Evolutionary conservation across 257 asterid species (phyloP), one percentile per base, ranked within the genome.

Genomic region (Striga asiatica): DNA sequence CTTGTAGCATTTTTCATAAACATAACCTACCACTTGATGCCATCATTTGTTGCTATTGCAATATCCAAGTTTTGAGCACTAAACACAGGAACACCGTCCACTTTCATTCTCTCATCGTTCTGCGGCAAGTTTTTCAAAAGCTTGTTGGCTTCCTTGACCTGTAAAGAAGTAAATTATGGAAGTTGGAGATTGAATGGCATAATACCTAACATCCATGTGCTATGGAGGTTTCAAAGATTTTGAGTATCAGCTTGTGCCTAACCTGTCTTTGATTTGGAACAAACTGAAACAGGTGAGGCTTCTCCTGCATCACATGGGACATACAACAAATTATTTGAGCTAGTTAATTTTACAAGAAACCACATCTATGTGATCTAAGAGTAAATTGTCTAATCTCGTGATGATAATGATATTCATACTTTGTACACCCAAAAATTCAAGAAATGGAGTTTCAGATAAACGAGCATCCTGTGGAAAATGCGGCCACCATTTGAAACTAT

Each of bases 111-210:
- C 61, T 75, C 60, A 68, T 55, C 71, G 50, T 51, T 38, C 3
- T 46, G 62, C 8, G 73, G 76, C 75, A 67, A 62, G 11, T 55
- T 66, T 69, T 76, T 81, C 38, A 84, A 76, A 50, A 85, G 86
- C 50, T 85, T 79, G 75, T 82, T 76, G 29, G 94, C 94, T 73
- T 81, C 94, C 70, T 77, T 81, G 66, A 81, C 94, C 94, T 84
- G 70, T 34, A 65, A 21, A 61, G 46, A 57, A 37, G 11, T 61
- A 35, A 68, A 42, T 2, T 18, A 19, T 14, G 52, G 29, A 47
- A 47, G 29, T 19, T 47, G 52, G 17, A 47, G 20, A 19, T 27
- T 38, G 34, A 27, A 50, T 43, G 53, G 17, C 6, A 25, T 7
- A 19, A 5, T 23, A 10, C 13, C 8, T 21, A 41, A 6, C 19